Percentiles rank a stretch among this genome's conserved stretches.
phyloP scores from a whole-genome alignment of 352 stramenopile genomes.

The Phytophthora citrophthora region DNA sequence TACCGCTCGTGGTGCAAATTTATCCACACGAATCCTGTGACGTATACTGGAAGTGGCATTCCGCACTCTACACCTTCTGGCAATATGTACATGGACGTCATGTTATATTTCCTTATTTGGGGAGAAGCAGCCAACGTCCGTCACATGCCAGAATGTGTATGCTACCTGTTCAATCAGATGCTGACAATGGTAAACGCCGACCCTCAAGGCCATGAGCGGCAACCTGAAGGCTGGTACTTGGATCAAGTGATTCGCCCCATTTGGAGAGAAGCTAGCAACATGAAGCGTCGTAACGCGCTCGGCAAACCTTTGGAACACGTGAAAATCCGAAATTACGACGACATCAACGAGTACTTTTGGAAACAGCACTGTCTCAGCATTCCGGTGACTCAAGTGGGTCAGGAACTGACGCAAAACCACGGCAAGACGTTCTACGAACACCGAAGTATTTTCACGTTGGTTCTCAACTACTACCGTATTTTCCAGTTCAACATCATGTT shows the following conservation, averaged over 20 bases:
- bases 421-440: slow-evolving; percentile 86
- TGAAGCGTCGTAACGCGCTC: slow-evolving; percentile 69
- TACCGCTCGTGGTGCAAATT: slow-evolving; percentile 84
- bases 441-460: slow-evolving; percentile 68
- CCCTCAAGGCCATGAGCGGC: slow-evolving; percentile 41
- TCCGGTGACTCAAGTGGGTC: slow-evolving; percentile 45
- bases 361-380: slow-evolving; percentile 71
- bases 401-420: slow-evolving; percentile 61
- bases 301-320: slow-evolving; percentile 73
- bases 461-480: slow-evolving; percentile 85
- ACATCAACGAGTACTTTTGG: slow-evolving; percentile 88
- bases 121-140: slow-evolving; percentile 96
- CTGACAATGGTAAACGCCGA: slow-evolving; percentile 60
- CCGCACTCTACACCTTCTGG: slow-evolving; percentile 20
- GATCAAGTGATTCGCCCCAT: slow-evolving; percentile 64
- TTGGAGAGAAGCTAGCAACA: slow-evolving; percentile 76
- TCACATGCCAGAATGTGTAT: slow-evolving; percentile 97
- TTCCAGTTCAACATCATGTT: slow-evolving; percentile 89
- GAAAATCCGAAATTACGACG: slow-evolving; percentile 83
- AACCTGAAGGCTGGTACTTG: slow-evolving; percentile 67
- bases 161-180: slow-evolving; percentile 96
- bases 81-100: slow-evolving; percentile 90
- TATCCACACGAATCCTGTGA: slow-evolving; percentile 71
- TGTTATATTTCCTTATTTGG: slow-evolving; percentile 97
- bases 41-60: slow-evolving; percentile 47